Evolutionary conservation across 2,329 filamentous ascomycete genomes (phyloP).

Genomic region (Fusarium armeniacum): DNA sequence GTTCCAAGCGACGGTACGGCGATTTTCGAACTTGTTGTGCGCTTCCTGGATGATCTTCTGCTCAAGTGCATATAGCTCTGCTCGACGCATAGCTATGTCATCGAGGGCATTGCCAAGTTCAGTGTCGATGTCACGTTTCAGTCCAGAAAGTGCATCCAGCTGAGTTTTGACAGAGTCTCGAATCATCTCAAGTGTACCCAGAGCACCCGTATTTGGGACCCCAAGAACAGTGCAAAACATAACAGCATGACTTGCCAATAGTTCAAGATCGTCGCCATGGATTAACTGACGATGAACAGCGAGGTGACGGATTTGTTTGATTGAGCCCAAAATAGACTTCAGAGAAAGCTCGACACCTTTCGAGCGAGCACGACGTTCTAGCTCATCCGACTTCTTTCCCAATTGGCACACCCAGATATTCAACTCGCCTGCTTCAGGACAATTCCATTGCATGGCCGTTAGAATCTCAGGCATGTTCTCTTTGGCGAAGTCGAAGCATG

Average conservation of each 20-base stretch:
- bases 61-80: neutral
- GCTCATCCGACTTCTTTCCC: neutral
- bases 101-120: neutral
- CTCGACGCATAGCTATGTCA: neutral
- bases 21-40: neutral
- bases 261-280: neutral
- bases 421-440: constrained; percentile 4
- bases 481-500: neutral
- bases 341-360: neutral
- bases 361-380: neutral
- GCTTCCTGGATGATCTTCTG: neutral
- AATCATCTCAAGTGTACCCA: neutral
- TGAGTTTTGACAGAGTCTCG: neutral
- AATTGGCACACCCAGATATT: neutral
- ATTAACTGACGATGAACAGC: constrained; percentile 1
- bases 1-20: neutral
- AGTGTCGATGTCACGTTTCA: neutral
- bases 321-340: neutral
- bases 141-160: neutral
- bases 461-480: neutral
- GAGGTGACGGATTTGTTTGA: neutral
- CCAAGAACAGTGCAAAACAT: neutral
- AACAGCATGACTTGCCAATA: neutral
- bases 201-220: neutral
- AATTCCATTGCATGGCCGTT: neutral